Percentiles rank a stretch among this genome's conserved stretches.
Conservation (phyloP, 192 early-diverging fungal species). For the Backusella westeae region DNA sequence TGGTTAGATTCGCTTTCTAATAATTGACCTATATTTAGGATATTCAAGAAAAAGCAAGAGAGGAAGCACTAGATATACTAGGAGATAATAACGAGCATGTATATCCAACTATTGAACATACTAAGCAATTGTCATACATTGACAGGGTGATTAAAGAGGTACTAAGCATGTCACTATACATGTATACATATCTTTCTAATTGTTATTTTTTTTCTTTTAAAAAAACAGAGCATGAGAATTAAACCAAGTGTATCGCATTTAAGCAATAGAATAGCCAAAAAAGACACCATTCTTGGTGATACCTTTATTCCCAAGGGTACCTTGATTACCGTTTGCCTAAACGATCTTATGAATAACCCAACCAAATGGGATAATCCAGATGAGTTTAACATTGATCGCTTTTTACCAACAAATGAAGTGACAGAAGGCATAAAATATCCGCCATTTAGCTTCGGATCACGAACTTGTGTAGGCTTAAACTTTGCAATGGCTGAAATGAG, state of each 20-base stretch:
- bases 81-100: neutral
- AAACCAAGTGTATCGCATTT: constrained; percentile 7
- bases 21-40: constrained; percentile 9
- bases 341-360: constrained; percentile 18
- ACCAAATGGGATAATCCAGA: constrained; percentile 15
- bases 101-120: neutral
- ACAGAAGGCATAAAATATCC: constrained; percentile 38
- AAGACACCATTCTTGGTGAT: constrained; percentile 2
- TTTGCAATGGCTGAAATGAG: constrained; percentile 58
- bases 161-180: neutral
- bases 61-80: constrained; percentile 20
- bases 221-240: neutral
- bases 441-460: constrained; percentile 53
- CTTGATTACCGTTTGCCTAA: constrained; percentile 8
- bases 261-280: neutral
- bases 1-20: neutral
- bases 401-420: neutral
- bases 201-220: neutral
- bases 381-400: constrained; percentile 27
- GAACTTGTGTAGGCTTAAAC: constrained; percentile 61
- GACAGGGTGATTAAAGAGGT: constrained; percentile 21
- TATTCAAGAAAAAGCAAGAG: constrained; percentile 24
- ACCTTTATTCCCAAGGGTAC: constrained; percentile 23
- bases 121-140: constrained; percentile 16
- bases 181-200: neutral